These are phyloP conservation scores for Emmonsia crescens DNA, from an alignment of 2,329 filamentous ascomycete species.

Conservation along the genomic window DNA sequence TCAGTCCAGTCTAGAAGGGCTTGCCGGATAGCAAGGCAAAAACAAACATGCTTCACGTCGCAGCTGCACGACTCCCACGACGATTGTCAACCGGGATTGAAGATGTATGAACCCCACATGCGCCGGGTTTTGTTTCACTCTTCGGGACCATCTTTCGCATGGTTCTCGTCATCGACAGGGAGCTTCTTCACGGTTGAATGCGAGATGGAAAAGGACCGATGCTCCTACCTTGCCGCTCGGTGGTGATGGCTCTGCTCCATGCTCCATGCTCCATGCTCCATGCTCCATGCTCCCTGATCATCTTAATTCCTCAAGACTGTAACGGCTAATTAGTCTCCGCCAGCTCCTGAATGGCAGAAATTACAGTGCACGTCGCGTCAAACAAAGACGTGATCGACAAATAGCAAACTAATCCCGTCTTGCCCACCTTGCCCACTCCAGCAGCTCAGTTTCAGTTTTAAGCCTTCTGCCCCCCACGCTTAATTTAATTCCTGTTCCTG, in stretches of 20 bases:
- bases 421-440: not conserved
- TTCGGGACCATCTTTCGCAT: not conserved
- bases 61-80: not conserved
- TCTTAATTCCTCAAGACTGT: constrained; percentile 5
- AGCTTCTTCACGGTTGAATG: not conserved
- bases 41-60: constrained; percentile 1
- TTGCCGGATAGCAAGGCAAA: not conserved
- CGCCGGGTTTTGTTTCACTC: constrained; percentile 5
- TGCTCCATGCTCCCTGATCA: constrained; percentile 2
- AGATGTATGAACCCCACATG: constrained; percentile 2
- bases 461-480: not conserved
- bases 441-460: not conserved
- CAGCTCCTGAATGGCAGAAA: constrained; percentile 2
- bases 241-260: not conserved
- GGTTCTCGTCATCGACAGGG: not conserved
- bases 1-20: not conserved
- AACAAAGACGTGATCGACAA: constrained; percentile 4
- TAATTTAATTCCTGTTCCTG: not conserved
- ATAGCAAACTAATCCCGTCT: not conserved
- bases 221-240: not conserved
- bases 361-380: constrained; percentile 2
- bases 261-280: constrained; percentile 1
- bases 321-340: constrained; percentile 2
- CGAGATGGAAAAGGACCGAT: not conserved
- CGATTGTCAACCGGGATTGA: constrained; percentile 2